Evolutionary conservation across 805 yeast species (phyloP), one percentile per base, ranked within the genome.

Genomic region (Wickerhamomyces queroliae): DNA sequence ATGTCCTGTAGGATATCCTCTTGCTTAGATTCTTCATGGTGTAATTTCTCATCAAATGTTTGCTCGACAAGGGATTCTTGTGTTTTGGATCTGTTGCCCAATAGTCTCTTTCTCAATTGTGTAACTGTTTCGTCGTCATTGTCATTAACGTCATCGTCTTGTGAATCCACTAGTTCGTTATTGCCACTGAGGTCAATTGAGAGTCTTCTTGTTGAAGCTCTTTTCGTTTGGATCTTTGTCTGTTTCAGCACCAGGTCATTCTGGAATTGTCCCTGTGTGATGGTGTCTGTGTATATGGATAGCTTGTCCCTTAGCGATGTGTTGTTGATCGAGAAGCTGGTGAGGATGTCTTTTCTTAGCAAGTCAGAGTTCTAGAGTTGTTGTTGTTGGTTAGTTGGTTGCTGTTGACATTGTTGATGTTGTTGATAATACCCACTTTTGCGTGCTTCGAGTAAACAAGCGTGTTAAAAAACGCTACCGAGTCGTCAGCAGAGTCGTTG

Each of bases 1-100:
- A 67, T 65, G 41, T 64, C 67, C 21, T 61, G 53, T 2, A 67
- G 43, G 13, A 67, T 47, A 26, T 61, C 61, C 36, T 58, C 60
- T 44, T 67, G 73, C 23, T 58, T 41, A 20, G 57, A 52, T 40
- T 66, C 68, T 38, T 66, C 66, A 15, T 54, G 53, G 33, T 57
- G 53, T 23, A 66, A 46, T 42, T 64, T 62, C 25, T 59, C 62
- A 27, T 65, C 70, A 21, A 60, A 48, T 3, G 58, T 40, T n/a
- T 12, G 29, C 19, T 2, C 34, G 40, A 8, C 24, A 40, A 3
- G 29, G 22, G 9, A 36, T 42, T 25, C 27, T 32, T 15, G 40
- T 37, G 21, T 4, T 33, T 36, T 22, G 27, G 33, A 13, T 40
- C 39, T 21, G 56, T 57, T 35, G 0, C 55, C 52, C 21, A 65